phyloP scores from a whole-genome alignment of 805 yeast genomes.

The Yamadazyma olivae region DNA sequence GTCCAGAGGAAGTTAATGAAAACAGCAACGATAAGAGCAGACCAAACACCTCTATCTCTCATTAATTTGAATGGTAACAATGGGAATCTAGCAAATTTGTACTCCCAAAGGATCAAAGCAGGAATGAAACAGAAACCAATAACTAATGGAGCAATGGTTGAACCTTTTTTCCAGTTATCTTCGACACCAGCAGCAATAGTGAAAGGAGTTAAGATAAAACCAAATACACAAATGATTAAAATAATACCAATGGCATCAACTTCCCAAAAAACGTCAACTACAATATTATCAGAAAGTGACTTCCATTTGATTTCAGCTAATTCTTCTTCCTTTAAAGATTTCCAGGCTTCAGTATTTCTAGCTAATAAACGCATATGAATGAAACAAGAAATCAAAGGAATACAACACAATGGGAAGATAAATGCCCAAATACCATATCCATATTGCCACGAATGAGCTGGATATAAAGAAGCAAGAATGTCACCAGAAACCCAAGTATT shows the following conservation, averaged over 20 bases:
- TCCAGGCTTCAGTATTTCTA: slow-evolving; percentile 50
- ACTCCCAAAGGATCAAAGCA: slow-evolving; percentile 59
- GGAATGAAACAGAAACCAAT: slow-evolving; percentile 64
- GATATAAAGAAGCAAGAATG: slow-evolving; percentile 39
- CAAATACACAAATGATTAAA: slow-evolving; percentile 53
- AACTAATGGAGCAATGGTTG: slow-evolving; percentile 66
- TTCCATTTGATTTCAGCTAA: slow-evolving; percentile 17
- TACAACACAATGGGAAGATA: slow-evolving; percentile 60
- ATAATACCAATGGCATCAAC: slow-evolving; percentile 64
- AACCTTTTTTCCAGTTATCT: slow-evolving; percentile 55
- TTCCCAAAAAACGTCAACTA: slow-evolving; percentile 51
- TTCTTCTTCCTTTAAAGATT: slow-evolving; percentile 35
- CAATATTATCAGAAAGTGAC: slow-evolving; percentile 28
- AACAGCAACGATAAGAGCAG: slow-evolving; percentile 59
- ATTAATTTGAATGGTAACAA: slow-evolving; percentile 56
- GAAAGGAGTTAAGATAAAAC: slow-evolving; percentile 67
- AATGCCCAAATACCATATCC: slow-evolving; percentile 80
- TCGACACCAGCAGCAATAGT: slow-evolving; percentile 69
- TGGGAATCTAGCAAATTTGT: slow-evolving; percentile 55
- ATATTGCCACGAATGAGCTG: slow-evolving; percentile 58
- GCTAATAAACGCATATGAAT: slow-evolving; percentile 57
- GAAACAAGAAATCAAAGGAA: slow-evolving; percentile 58
- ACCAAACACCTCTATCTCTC: slow-evolving; percentile 70
- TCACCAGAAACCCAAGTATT: slow-evolving; percentile 78
- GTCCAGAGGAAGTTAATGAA: slow-evolving; percentile 60